These are phyloP conservation scores for Magnaporthiopsis rhizophila DNA, from an alignment of 2,329 filamentous ascomycete genomes.

Conservation along the genomic window DNA sequence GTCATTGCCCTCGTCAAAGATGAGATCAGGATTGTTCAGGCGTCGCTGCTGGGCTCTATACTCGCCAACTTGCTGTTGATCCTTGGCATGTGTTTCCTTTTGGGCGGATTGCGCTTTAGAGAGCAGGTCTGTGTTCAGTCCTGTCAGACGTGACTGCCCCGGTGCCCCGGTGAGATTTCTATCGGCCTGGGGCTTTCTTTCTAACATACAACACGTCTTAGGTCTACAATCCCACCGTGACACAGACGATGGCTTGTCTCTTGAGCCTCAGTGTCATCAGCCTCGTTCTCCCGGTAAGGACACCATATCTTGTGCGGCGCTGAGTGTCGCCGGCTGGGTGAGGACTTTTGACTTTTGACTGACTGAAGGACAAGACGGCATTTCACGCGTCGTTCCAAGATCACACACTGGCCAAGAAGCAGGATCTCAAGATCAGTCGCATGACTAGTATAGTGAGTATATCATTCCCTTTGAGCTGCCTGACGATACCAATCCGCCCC, in stretches of 20 bases:
- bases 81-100: conserved; percentile 65
- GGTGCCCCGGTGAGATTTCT: background rate
- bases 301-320: background rate
- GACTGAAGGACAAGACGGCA: conserved; percentile 52
- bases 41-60: conserved; percentile 69
- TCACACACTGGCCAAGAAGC: conserved; percentile 50
- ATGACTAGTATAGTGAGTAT: conserved; percentile 73
- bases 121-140: conserved; percentile 32
- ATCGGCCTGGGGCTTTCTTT: background rate
- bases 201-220: conserved; percentile 21
- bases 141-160: no score
- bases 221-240: conserved; percentile 92
- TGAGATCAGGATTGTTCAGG: conserved; percentile 73
- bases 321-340: background rate
- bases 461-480: background rate
- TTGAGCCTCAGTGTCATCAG: conserved; percentile 87
- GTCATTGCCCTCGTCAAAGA: conserved; percentile 70
- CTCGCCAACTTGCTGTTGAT: conserved; percentile 68
- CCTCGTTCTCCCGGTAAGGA: conserved; percentile 65
- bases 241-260: conserved; percentile 91
- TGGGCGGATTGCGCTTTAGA: conserved; percentile 59
- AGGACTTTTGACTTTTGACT: background rate
- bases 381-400: conserved; percentile 82
- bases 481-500: no score
- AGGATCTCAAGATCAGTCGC: conserved; percentile 77